These are phyloP conservation scores for Epichloe elymi DNA, from an alignment of 2,329 filamentous ascomycete genomes.

Conservation along the genomic window DNA sequence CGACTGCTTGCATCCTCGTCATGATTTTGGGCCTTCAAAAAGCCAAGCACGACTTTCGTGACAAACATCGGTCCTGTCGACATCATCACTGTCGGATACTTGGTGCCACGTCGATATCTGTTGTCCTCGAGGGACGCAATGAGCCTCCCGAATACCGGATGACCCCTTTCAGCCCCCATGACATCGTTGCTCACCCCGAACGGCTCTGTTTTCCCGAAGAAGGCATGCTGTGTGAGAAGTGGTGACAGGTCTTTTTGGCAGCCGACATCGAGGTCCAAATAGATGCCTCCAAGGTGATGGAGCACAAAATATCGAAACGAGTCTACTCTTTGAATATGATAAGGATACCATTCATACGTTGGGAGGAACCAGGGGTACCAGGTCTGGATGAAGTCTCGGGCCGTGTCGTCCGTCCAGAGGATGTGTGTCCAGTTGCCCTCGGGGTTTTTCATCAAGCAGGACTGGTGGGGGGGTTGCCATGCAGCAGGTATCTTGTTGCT, in stretches of 20 bases:
- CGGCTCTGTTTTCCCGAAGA: constrained; percentile 1
- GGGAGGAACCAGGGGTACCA: constrained; percentile 69
- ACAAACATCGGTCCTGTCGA: constrained; percentile 1
- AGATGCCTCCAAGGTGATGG: constrained; percentile 64
- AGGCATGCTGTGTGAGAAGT: not conserved
- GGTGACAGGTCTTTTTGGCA: not conserved
- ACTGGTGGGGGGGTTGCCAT: not conserved
- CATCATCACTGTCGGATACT: constrained; percentile 4
- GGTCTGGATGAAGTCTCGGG: constrained; percentile 55
- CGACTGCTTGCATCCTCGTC: not conserved
- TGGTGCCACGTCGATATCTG: not conserved
- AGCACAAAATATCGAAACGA: constrained; percentile 70
- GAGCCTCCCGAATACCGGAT: not conserved
- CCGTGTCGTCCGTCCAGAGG: constrained; percentile 63
- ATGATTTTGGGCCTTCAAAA: not conserved
- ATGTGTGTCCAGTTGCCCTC: not conserved
- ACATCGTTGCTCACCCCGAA: constrained; percentile 1
- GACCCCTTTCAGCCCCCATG: not conserved
- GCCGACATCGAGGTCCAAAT: constrained; percentile 56
- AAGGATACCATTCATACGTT: constrained; percentile 61
- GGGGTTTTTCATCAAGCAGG: not conserved
- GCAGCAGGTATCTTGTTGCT: not conserved
- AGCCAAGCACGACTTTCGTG: not conserved
- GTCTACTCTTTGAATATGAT: constrained; percentile 66
- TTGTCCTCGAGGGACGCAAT: not conserved